A percentile compares a stretch with the other conserved stretches of the same genome.
Conservation (phyloP, 805 yeast species). For the Scheffersomyces spartinae region DNA sequence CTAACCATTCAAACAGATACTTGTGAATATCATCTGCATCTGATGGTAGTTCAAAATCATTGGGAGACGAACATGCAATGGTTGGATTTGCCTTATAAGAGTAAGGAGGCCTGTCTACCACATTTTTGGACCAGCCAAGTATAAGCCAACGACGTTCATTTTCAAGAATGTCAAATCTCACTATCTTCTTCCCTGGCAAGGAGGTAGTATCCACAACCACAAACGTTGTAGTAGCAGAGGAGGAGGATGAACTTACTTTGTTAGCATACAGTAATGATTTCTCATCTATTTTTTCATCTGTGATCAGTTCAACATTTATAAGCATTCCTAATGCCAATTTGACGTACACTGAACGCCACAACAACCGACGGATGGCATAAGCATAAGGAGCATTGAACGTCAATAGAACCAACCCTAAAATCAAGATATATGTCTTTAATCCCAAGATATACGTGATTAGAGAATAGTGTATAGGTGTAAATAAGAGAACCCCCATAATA, state of each 20-base stretch:
- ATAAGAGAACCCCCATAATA: too few relatives aligned
- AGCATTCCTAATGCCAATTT: slow-evolving; percentile 26
- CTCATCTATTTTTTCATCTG: too few relatives aligned
- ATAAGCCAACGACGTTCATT: slow-evolving; percentile 35
- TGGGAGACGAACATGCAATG: slow-evolving; percentile 7
- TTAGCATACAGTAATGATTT: too few relatives aligned
- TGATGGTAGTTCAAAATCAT: slow-evolving; percentile 16
- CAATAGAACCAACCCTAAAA: slow-evolving; percentile 20
- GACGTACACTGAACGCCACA: slow-evolving; percentile 31
- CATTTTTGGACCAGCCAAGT: slow-evolving; percentile 29
- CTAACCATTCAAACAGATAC: slow-evolving; percentile 32
- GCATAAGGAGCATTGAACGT: slow-evolving; percentile 33
- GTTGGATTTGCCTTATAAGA: slow-evolving; percentile 17
- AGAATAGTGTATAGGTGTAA: too few relatives aligned
- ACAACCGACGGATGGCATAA: slow-evolving; percentile 23
- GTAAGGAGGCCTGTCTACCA: slow-evolving; percentile 24
- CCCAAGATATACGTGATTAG: too few relatives aligned
- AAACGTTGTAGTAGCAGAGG: too few relatives aligned
- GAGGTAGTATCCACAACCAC: slow-evolving; percentile 22
- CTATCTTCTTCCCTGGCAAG: slow-evolving; percentile 21
- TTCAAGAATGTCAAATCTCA: slow-evolving; percentile 26
- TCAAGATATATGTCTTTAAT: too few relatives aligned
- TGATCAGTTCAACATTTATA: too few relatives aligned
- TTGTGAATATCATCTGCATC: slow-evolving; percentile 26
- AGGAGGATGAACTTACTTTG: too few relatives aligned